Evolutionary conservation across 1,284 basidiomycete species (phyloP), one percentile per base, ranked within the genome.

Genomic region (Trichosporon sp.): DNA sequence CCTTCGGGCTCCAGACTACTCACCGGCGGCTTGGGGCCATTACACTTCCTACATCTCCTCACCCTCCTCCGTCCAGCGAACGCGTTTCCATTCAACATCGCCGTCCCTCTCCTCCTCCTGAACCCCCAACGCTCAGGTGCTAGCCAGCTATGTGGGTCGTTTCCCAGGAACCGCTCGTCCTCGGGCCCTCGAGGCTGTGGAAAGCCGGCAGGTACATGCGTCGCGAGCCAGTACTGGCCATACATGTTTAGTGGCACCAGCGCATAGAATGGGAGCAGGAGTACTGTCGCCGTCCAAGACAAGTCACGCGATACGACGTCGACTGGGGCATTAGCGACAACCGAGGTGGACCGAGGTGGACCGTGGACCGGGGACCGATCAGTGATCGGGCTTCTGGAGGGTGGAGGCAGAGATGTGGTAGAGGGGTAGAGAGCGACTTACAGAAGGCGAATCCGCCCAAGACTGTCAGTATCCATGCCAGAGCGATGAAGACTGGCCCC

Each of bases 401-500:
- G n/a, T n/a, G n/a, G n/a, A n/a, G n/a, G n/a, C n/a, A n/a, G n/a
- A n/a, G n/a, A n/a, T n/a, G n/a, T n/a, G 27, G 11, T 7, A 5
- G 14, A 14, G 6, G 25, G 9, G 16, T n/a, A 6, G 27, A 25
- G 7, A 65, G 60, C 62, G 69, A 57, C 89, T 78, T 71, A 95
- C 92, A 93, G 78, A 96, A 98, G 66, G 86, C 88, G 66, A 92
- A 71, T 0, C 86, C 83, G 25, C 91, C 92, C 0, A 83, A 74
- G 3, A 83, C 78, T 37, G 95, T 87, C 49, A 98, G 84, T 6
- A 87, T 69, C 68, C 88, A 83, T 14, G 92, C 94, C 25, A 94
- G 81, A 0, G 81, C 84, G 59, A 98, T 86, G 78, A 98, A 98
- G 71, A 90, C 85, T 0, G 94, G 94, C 0, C 95, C 95, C 14